Conservation (phyloP, 192 early-diverging fungal genomes). For the Backusella sp. region DNA sequence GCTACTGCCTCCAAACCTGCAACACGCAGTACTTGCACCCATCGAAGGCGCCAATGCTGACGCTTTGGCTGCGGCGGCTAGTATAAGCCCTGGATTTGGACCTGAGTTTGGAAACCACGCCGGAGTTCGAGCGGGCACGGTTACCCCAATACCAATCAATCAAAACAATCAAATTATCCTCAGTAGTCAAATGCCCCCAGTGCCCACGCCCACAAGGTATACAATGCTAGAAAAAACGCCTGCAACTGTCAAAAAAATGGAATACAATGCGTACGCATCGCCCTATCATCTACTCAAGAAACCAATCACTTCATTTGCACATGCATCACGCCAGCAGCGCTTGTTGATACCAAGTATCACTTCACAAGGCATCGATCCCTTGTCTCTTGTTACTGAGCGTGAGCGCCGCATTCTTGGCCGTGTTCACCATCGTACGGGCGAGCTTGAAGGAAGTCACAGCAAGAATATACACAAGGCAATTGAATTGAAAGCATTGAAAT, state of each 20-base stretch:
- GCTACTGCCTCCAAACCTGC: conserved; percentile 68
- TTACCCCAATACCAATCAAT: not conserved
- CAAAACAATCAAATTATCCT: not conserved
- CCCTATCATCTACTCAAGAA: conserved; percentile 66
- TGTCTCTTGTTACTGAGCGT: conserved; percentile 71
- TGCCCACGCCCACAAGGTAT: not conserved
- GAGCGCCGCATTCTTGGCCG: conserved; percentile 67
- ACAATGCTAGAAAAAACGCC: not conserved
- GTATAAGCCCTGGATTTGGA: not conserved
- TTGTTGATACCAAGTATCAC: conserved; percentile 69
- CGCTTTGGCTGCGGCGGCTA: not conserved
- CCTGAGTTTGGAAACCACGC: not conserved
- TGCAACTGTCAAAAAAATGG: not conserved
- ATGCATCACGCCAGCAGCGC: conserved; percentile 63
- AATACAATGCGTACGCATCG: conserved; percentile 54
- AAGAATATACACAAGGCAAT: conserved; percentile 67
- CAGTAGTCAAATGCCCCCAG: not conserved
- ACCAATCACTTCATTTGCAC: conserved; percentile 45
- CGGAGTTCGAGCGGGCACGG: not conserved
- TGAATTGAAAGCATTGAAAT: conserved; percentile 83
- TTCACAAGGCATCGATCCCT: conserved; percentile 76
- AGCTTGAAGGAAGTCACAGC: conserved; percentile 55
- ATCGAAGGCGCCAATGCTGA: not conserved
- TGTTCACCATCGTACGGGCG: conserved; percentile 74
- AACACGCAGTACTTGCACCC: conserved; percentile 61